These are phyloP conservation scores for Picea mariana DNA, from an alignment of 83 land plant species.

Conservation along the genomic window DNA sequence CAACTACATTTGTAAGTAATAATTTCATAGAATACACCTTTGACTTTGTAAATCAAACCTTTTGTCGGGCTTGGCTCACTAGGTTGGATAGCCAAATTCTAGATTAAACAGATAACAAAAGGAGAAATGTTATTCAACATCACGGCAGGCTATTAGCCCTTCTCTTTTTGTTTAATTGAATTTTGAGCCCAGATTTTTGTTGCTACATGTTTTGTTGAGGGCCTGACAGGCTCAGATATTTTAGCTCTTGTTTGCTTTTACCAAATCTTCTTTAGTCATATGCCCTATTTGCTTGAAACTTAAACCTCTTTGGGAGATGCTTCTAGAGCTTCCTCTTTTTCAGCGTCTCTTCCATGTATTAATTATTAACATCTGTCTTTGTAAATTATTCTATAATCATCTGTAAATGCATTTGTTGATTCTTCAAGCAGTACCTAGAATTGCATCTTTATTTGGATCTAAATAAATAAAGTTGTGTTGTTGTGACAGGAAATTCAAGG, in stretches of 20 bases:
- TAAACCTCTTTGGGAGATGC: constrained; percentile 25
- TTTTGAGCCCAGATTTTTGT: too few species aligned
- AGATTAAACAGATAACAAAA: too few species aligned
- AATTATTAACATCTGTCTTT: constrained; percentile 27
- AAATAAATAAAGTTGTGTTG: background rate
- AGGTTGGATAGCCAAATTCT: too few species aligned
- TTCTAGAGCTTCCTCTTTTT: constrained; percentile 28
- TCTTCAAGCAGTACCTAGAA: background rate
- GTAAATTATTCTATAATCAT: constrained; percentile 22
- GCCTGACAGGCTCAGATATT: constrained; percentile 44
- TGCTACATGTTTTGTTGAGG: constrained; percentile 18
- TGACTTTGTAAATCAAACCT: too few species aligned
- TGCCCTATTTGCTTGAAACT: constrained; percentile 46
- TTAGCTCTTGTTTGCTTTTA: constrained; percentile 9
- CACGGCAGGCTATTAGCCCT: too few species aligned
- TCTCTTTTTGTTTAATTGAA: too few species aligned
- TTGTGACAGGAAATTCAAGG: constrained; percentile 28
- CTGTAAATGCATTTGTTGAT: background rate
- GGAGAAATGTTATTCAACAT: too few species aligned
- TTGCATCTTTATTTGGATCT: background rate
- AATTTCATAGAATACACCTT: too few species aligned
- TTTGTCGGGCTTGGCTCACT: too few species aligned
- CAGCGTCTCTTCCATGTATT: background rate
- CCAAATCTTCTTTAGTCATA: background rate
- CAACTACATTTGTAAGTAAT: too few species aligned